These are phyloP conservation scores for Botrytis tulipae DNA, from an alignment of 2,329 filamentous ascomycete species.

Conservation along the genomic window DNA sequence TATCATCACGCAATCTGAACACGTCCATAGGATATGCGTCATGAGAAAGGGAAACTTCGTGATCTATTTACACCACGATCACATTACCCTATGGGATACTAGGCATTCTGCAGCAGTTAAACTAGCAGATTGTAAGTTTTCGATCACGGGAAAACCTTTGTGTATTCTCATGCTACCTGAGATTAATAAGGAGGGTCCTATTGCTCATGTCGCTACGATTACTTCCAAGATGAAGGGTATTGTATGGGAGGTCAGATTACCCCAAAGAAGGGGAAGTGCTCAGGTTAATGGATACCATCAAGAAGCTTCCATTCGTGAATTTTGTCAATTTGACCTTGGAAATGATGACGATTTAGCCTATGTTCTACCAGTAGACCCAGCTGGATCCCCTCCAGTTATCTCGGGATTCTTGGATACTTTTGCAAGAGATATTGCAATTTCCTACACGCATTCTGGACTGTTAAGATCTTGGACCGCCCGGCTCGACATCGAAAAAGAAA, in stretches of 20 bases:
- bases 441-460: constrained; percentile 72
- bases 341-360: constrained; percentile 58
- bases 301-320: constrained; percentile 55
- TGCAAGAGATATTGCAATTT: constrained; percentile 80
- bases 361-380: constrained; percentile 81
- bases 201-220: constrained; percentile 76
- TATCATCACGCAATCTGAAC: constrained; percentile 62
- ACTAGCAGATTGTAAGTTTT: constrained; percentile 58
- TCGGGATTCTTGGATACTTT: constrained; percentile 84
- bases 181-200: constrained; percentile 48
- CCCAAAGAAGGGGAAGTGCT: constrained; percentile 43
- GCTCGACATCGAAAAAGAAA: constrained; percentile 57
- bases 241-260: constrained; percentile 74
- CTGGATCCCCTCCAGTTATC: constrained; percentile 67
- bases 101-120: constrained; percentile 56
- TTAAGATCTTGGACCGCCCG: constrained; percentile 85
- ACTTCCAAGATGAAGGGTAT: constrained; percentile 75
- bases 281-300: constrained; percentile 20
- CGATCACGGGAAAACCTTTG: constrained; percentile 66
- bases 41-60: constrained; percentile 75
- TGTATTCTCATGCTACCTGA: constrained; percentile 77
- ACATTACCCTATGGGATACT: constrained; percentile 78
- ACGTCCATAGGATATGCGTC: constrained; percentile 78
- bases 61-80: constrained; percentile 71
- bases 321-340: constrained; percentile 69